phyloP scores from a whole-genome alignment of 225 moss, liverwort and hornwort genomes.

The Straminergon stramineum region DNA sequence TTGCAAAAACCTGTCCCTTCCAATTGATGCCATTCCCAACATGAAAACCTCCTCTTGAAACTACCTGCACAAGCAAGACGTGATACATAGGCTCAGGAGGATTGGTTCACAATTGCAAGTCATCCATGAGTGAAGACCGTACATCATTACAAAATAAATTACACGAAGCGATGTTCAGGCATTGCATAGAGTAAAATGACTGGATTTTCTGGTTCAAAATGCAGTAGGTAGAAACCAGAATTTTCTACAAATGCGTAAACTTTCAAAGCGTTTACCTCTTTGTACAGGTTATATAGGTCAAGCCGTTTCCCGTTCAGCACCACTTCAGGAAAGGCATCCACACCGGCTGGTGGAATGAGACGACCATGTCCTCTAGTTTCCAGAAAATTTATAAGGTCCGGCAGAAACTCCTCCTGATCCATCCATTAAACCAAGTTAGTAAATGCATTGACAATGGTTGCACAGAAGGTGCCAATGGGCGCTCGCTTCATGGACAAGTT shows the following conservation, averaged over 20 bases:
- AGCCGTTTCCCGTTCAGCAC: constrained; percentile 91
- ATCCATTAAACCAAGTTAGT: background rate
- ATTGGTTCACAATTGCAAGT: background rate
- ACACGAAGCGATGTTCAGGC: background rate
- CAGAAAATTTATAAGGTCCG: constrained; percentile 77
- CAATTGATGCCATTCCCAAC: constrained; percentile 99
- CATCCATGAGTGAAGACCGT: background rate
- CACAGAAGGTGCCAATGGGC: background rate
- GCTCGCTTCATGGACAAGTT: background rate
- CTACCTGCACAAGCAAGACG: constrained; percentile 50
- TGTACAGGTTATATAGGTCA: constrained; percentile 88
- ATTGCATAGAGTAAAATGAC: background rate
- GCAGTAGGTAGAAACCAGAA: background rate
- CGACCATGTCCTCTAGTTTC: constrained; percentile 87
- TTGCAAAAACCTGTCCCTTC: constrained; percentile 98
- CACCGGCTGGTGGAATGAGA: constrained; percentile 84
- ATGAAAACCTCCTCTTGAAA: constrained; percentile 97
- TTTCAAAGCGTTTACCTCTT: constrained; percentile 46
- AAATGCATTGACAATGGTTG: background rate
- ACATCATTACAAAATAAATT: background rate
- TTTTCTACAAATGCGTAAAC: background rate
- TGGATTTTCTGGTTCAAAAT: background rate
- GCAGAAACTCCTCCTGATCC: constrained; percentile 76
- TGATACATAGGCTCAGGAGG: background rate
- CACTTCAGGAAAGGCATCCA: constrained; percentile 90